These are phyloP conservation scores for Phylloporus rhodoxanthus DNA, from an alignment of 768 basidiomycete genomes.

Conservation along the genomic window DNA sequence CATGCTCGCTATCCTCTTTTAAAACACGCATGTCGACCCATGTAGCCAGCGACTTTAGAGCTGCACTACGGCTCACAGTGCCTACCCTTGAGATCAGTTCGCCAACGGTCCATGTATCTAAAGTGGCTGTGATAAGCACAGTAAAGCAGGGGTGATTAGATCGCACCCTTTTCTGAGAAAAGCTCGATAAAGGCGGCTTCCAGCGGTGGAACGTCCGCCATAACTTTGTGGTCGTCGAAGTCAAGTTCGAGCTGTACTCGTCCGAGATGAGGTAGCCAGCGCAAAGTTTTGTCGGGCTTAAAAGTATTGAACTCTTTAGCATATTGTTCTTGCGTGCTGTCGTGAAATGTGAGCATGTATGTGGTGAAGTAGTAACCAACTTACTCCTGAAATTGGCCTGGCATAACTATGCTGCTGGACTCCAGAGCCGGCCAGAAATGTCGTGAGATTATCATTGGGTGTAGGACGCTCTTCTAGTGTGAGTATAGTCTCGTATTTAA, in stretches of 20 bases:
- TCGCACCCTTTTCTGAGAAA: conserved; percentile 63
- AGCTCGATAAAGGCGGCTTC: conserved; percentile 90
- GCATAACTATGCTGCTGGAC: conserved; percentile 66
- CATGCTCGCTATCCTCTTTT: conserved; percentile 55
- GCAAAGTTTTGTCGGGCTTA: conserved; percentile 89
- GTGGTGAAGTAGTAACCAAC: conserved; percentile 18
- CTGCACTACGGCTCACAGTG: conserved; percentile 54
- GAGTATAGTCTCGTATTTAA: conserved; percentile 2
- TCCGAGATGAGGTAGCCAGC: conserved; percentile 87
- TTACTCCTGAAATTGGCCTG: conserved; percentile 78
- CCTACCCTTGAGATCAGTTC: conserved; percentile 63
- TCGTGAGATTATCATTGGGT: conserved; percentile 86
- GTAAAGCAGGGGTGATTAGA: conserved; percentile 1
- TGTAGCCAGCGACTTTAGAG: conserved; percentile 69
- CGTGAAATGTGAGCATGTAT: conserved; percentile 2
- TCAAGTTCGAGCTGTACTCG: conserved; percentile 76
- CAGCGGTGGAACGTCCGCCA: conserved; percentile 73
- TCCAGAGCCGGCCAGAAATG: conserved; percentile 94
- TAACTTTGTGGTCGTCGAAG: conserved; percentile 72
- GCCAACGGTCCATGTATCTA: conserved; percentile 67
- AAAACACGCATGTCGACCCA: conserved; percentile 84
- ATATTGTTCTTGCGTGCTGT: conserved; percentile 71
- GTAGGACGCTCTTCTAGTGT: conserved; percentile 54
- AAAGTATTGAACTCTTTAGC: conserved; percentile 70
- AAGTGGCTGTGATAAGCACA: not conserved